Base-by-base conservation (phyloP, 2,329 filamentous ascomycete genomes). In the Cladosporium halotolerans region DNA sequence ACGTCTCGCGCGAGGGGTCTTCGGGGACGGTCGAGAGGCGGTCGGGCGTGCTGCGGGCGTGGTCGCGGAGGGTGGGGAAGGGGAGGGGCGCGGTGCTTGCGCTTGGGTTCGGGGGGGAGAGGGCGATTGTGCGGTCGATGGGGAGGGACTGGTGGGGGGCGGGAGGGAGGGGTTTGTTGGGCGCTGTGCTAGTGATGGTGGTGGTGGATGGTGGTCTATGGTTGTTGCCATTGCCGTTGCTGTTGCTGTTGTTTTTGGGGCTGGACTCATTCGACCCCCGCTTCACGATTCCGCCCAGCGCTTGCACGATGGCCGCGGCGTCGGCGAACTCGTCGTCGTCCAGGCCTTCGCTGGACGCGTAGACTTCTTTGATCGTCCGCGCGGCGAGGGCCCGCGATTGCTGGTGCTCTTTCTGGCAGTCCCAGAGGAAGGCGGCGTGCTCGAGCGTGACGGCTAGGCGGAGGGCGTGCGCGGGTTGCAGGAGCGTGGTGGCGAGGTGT, bases 291-390 rank as follows among this genome's bases (percentile, higher is more conserved):
- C 85, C 88, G 6, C 89, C 89, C 1, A 97, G 71, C 0, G 93
- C 84, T 1, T 87, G 86, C 8, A 97, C 91, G 10, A 96, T 78
- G 63, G 92, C 87, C 54, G 89, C 90, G 0, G 91, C 89, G 68
- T 97, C 93, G 59, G 87, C 83, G 67, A 96, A 99, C 76, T 93
- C 95, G 60, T 95, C 89, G 64, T 97, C 91, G 55, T 95, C 89
- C 83, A 97, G 92, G 16, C 88, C 89, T 69, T 96, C 91, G 50
- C 86, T 84, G 1, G 90, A 89, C 54, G 90, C 86, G 66, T 96
- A 96, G 1, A 96, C 92, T 62, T 96, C 89, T 40, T 87, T 80
- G 56, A 97, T 93, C 3, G 91, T 89, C 36, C 84, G 79, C 63
- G 88, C 86, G 9, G 93, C 92, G 11, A 96, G 71, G 51, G 81